A percentile compares a stretch with the other conserved stretches of the same genome.
These are phyloP conservation scores for Taiwanofungus camphoratus DNA, from an alignment of 1,284 basidiomycete species.

Conservation along the genomic window DNA sequence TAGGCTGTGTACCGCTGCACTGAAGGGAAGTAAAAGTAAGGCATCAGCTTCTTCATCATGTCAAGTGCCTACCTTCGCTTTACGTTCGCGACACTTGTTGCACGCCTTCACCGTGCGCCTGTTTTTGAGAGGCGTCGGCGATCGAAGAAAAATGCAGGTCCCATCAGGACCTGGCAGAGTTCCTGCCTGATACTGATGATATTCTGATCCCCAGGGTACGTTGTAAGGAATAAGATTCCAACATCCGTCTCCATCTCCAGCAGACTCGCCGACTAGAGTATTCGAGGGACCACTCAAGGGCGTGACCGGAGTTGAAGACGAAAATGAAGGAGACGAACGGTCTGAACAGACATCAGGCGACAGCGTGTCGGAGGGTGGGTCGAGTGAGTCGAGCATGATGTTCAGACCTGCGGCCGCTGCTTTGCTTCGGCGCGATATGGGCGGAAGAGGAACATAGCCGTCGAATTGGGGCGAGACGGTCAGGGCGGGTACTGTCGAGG, in stretches of 20 bases:
- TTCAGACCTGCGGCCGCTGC: constrained; percentile 11
- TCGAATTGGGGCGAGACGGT: not conserved
- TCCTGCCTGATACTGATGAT: constrained; percentile 32
- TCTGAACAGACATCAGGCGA: constrained; percentile 10
- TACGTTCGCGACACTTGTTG: constrained; percentile 39
- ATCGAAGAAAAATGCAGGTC: constrained; percentile 35
- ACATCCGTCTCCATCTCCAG: constrained; percentile 22
- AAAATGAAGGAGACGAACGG: constrained; percentile 1
- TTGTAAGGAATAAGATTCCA: constrained; percentile 40
- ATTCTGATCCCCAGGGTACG: constrained; percentile 36
- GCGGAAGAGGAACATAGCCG: not conserved
- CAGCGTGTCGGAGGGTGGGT: constrained; percentile 5
- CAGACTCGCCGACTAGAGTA: constrained; percentile 15
- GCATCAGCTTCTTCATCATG: no score
- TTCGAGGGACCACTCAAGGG: constrained; percentile 9
- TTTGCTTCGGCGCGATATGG: constrained; percentile 1
- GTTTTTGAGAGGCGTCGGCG: constrained; percentile 37
- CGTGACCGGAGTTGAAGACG: constrained; percentile 5
- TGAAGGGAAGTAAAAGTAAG: constrained; percentile 12
- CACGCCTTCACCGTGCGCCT: constrained; percentile 37
- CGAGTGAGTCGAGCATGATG: constrained; percentile 17
- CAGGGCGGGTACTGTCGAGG: no score
- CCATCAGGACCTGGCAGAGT: constrained; percentile 38
- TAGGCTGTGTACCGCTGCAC: constrained; percentile 38
- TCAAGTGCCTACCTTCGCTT: constrained; percentile 42